Base-by-base conservation (phyloP, 495 filamentous ascomycete species). In the Friedmanniomyces simplex region DNA sequence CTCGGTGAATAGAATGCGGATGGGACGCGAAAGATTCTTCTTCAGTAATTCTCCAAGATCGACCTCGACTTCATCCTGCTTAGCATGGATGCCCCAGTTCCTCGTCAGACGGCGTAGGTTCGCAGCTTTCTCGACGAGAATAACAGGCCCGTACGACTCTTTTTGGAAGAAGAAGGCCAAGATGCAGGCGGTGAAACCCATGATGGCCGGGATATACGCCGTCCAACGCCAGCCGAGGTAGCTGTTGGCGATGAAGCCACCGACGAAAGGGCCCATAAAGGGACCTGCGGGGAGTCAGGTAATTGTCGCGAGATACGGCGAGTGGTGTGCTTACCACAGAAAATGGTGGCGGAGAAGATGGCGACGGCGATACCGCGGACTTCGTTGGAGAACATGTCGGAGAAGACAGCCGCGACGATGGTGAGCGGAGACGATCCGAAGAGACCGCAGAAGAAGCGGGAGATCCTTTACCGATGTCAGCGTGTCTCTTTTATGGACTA, bases 351-450 rank as follows among this genome's bases (percentile, higher is more conserved):
- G 21, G 55, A 54, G 50, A 65, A 65, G 32, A 3, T 21, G 20
- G 63, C 59, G 2, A 65, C 57, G 20, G 59, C 59, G 8, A 60
- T 18, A 50, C 63, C 63, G 18, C 62, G 62, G 24, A 50, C 28
- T 26, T 61, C 51, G 10, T 75, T 77, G 52, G 72, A 69, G 57
- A 72, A 80, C 51, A 81, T 58, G 57, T 96, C 90, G 1, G 86
- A 84, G 71, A 95, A 93, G 50, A 94, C 80, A 22, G 89, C 90
- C 2, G 83, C 90, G 0, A 95, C 89, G 46, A 95, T 82, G 21
- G 90, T 82, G 7, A 95, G 66, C 0, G 90, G 89, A 67, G 81
- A 87, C 42, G 86, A 83, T 32, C 87, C 88, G 62, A 79, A 80
- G 58, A 81, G 73, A 46, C 89, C 90, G 51, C 77, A 81, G 66